Evolutionary conservation across 2,329 filamentous ascomycete genomes (phyloP), one percentile per base, ranked within the genome.

Genomic region (Cladosporium sp.): DNA sequence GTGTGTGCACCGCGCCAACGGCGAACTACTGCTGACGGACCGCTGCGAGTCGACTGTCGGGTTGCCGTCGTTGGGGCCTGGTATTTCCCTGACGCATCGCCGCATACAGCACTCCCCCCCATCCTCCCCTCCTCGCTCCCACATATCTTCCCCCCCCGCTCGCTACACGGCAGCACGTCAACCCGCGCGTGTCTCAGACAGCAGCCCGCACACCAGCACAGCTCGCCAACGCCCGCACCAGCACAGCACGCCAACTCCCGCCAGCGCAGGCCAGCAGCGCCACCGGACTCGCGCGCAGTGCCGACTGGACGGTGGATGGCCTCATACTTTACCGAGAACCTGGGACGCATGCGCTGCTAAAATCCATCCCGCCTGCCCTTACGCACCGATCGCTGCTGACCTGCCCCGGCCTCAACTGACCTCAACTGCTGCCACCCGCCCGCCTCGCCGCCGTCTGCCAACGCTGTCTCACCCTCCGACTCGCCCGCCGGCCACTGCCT

Each of bases 321-420:
- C 11, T 37, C 16, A 43, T 50, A 50, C 48, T 50, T 50, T 50
- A 50, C 48, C 48, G 48, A 50, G 38, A 50, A 50, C 48, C 48
- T 50, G 48, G 48, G 48, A 50, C 48, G 11, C 14, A 42, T 22
- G 40, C 22, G 41, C 41, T 22, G 48, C 48, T 38, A 38, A 38
- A 35, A 31, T 50, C 9, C 10, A 31, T 22, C 42, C 42, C n/a
- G 35, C n/a, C n/a, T 9, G 10, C 34, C 10, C 34, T 38, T 14
- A 11, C n/a, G 9, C 3, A 38, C 35, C n/a, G 13, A 5, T 38
- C 35, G 35, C 35, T 38, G 35, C 35, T 14, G 10, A n/a, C 34
- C n/a, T 38, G 35, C 35, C 35, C 16, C 16, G 8, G n/a, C n/a
- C n/a, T 38, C 35, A 14, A 28, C 22, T 28, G 22, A 28, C 22